Conservation (phyloP, 805 yeast genomes). For the Saccharomycopsis capsularis region DNA sequence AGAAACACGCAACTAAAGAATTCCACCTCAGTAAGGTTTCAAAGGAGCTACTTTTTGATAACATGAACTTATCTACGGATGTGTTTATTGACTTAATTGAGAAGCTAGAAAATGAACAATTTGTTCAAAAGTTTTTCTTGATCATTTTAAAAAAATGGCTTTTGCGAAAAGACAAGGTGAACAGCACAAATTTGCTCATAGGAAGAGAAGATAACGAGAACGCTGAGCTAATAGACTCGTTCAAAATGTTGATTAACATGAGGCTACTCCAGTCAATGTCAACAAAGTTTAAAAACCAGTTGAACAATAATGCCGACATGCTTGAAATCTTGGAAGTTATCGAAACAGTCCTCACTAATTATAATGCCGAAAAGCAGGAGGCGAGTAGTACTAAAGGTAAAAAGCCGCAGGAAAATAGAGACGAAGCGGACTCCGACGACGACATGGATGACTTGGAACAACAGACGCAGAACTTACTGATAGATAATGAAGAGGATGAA, state of each 20-base stretch:
- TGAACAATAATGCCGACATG: constrained; percentile 35
- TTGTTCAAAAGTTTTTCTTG: constrained; percentile 43
- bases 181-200: constrained; percentile 19
- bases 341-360: constrained; percentile 32
- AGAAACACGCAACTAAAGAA: constrained; percentile 10
- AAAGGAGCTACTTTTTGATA: constrained; percentile 33
- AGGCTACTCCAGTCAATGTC: constrained; percentile 58
- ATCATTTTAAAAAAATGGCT: constrained; percentile 58
- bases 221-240: constrained; percentile 39
- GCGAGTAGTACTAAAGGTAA: not conserved
- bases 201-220: constrained; percentile 20
- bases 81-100: constrained; percentile 37
- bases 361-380: not conserved
- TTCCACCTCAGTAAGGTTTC: constrained; percentile 1
- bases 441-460: constrained; percentile 26
- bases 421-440: constrained; percentile 36
- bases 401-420: constrained; percentile 19
- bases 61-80: constrained; percentile 39
- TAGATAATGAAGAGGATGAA: constrained; percentile 23
- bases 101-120: constrained; percentile 41
- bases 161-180: constrained; percentile 19
- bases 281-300: constrained; percentile 46
- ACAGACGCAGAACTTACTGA: constrained; percentile 11
- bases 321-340: constrained; percentile 46
- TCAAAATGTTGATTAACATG: constrained; percentile 49